phyloP scores from a whole-genome alignment of 352 stramenopile genomes.

The Globisporangium megalacanthum region DNA sequence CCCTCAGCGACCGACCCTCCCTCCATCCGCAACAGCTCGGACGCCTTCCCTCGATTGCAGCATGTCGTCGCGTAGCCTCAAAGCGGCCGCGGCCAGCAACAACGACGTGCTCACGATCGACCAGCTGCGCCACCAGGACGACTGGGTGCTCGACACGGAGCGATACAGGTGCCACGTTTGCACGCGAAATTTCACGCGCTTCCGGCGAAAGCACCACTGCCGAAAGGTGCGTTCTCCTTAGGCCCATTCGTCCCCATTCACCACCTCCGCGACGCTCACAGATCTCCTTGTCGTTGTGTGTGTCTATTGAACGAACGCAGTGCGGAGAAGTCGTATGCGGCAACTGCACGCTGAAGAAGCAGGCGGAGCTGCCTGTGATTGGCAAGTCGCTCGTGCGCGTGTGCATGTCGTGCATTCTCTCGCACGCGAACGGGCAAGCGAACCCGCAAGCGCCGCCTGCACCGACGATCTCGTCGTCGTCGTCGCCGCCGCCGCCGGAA shows the following conservation, averaged over 20 bases:
- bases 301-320: constrained; percentile 17
- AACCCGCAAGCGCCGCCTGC: constrained; percentile 59
- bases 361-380: constrained; percentile 80
- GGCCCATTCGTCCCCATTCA: background rate
- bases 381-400: constrained; percentile 79
- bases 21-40: background rate
- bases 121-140: constrained; percentile 82
- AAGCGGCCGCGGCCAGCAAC: constrained; percentile 61
- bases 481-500: constrained; percentile 35
- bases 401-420: constrained; percentile 89
- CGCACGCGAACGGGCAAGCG: constrained; percentile 69
- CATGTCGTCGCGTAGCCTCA: constrained; percentile 73
- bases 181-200: constrained; percentile 85
- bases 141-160: constrained; percentile 87
- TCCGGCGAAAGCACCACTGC: constrained; percentile 87
- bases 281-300: background rate
- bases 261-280: background rate
- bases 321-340: constrained; percentile 85
- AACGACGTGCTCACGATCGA: constrained; percentile 88
- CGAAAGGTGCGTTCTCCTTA: constrained; percentile 46
- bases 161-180: constrained; percentile 86
- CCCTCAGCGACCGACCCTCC: background rate
- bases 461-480: constrained; percentile 32
- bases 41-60: background rate
- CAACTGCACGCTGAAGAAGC: constrained; percentile 86